Conservation (phyloP, 139 green algal species). For the Marvania coccoides region DNA sequence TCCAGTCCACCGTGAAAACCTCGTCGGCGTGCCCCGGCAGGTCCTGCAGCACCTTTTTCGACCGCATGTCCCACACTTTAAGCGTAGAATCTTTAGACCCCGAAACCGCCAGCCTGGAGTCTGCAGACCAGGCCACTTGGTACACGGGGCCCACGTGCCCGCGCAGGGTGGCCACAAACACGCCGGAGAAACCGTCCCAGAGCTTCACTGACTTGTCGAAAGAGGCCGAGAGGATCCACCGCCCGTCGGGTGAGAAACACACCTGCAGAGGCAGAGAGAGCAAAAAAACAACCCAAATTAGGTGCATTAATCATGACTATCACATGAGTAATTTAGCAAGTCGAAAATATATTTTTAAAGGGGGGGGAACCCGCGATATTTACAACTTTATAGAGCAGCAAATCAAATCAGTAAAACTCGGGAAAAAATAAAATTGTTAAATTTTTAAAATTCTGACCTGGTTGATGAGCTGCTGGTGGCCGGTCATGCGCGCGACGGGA, state of each 20-base stretch:
- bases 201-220: constrained; percentile 98
- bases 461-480: constrained; percentile 95
- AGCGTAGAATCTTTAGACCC: constrained; percentile 94
- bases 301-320: neutral
- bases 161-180: constrained; percentile 83
- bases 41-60: constrained; percentile 85
- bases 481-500: constrained; percentile 80
- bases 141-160: constrained; percentile 96
- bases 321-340: neutral
- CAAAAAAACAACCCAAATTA: neutral
- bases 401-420: too few relatives aligned
- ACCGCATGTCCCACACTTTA: constrained; percentile 62
- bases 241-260: constrained; percentile 89
- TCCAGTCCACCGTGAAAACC: constrained; percentile 83
- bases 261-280: constrained; percentile 52
- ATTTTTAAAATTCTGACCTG: constrained; percentile 61
- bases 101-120: constrained; percentile 83
- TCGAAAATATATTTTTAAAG: too few relatives aligned
- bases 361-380: neutral
- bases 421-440: too few relatives aligned
- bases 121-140: constrained; percentile 88
- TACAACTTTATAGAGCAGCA: neutral
- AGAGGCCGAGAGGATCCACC: constrained; percentile 81
- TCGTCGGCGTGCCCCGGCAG: constrained; percentile 94
- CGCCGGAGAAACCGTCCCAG: constrained; percentile 88